phyloP scores from a whole-genome alignment of 176 grass and related monocot species.

The Oryza coarctata region DNA sequence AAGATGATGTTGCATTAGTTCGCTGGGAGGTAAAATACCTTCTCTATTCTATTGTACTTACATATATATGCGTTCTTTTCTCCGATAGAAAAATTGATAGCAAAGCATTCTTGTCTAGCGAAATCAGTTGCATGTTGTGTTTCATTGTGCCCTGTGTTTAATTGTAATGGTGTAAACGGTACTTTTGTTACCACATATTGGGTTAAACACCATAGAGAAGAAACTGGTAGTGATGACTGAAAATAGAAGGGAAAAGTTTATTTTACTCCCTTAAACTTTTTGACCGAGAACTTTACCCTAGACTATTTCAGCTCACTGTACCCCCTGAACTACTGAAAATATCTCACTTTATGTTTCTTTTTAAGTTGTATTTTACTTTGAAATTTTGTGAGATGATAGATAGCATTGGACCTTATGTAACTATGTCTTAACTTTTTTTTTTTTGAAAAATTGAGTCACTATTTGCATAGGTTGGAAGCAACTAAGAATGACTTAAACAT shows the following conservation, averaged over 20 bases:
- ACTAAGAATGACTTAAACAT: too few species aligned
- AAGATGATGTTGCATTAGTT: constrained; percentile 63
- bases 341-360: background rate
- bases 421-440: background rate
- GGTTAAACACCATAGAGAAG: background rate
- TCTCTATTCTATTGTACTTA: background rate
- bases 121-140: constrained; percentile 7
- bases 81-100: constrained; percentile 4
- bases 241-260: background rate
- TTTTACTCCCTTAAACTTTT: background rate
- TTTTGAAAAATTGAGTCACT: background rate
- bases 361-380: background rate
- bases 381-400: background rate
- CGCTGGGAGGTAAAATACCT: constrained; percentile 74
- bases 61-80: background rate
- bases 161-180: background rate
- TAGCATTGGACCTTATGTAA: background rate
- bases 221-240: background rate
- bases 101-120: background rate
- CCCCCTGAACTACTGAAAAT: background rate
- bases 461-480: background rate
- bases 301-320: background rate
- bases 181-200: background rate
- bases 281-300: background rate
- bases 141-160: background rate